Evolutionary conservation across 208 protist genomes (phyloP), one percentile per base, ranked within the genome.

Genomic region (Naegleria lovaniensis): DNA sequence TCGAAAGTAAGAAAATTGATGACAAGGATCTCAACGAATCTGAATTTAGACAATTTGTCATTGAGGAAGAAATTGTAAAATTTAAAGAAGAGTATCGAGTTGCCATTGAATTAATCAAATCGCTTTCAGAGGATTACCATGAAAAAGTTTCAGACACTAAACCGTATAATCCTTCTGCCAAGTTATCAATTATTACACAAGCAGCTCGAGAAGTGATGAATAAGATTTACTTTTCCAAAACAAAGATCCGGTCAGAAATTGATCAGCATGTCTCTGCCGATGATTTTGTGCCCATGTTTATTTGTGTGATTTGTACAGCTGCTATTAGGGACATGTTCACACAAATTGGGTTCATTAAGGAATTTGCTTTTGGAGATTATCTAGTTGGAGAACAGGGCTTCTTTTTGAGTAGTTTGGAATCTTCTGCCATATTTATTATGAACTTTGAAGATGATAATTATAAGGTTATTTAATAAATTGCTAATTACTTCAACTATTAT

Each of bases 291-390:
- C 85, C 85, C 36, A 43, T 88, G 16, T 88, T 88, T 29, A 88
- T 88, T 88, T 88, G 85, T 58, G 85, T 88, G 9, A 39, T 88
- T 48, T 88, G 85, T 88, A 6, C 11, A 7, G 43, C 85, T 22
- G 25, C 33, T 7, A 39, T 58, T 1, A 1, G 5, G 15, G 85
- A 88, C 33, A 88, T 58, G 41, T 88, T 88, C 22, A 39, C 85
- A 39, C 41, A 88, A 58, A 36, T 88, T 39, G 22, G n/a, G 5
- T 88, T 88, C 58, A 58, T 88, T 13, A 88, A 88, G 29, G 11
- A 19, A 2, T 88, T 39, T 88, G 39, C 85, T 19, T 39, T 39
- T 51, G 41, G 55, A 38, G 85, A 88, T 58, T 39, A 29, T 29
- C 5, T 88, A 6, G 43, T 58, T 39, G 85, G 85, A 39, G 85